Evolutionary conservation across 23 red algal genomes (phyloP).

Genomic region (Gracilaria vermiculophylla): DNA sequence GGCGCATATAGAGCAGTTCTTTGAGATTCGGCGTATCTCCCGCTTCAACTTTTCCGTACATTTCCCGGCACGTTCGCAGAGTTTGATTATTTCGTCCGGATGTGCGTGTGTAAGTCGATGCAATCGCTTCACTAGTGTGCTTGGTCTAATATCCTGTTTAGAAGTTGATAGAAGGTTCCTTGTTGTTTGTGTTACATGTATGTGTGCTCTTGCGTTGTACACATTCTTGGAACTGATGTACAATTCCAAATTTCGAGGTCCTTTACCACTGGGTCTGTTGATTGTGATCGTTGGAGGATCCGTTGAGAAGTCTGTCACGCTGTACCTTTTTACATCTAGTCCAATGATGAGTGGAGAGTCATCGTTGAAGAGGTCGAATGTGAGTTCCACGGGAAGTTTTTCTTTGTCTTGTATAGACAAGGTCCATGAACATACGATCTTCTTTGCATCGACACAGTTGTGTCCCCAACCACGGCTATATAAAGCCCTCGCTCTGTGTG

Average conservation of each 20-base stretch:
- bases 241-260: not conserved
- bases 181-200: not conserved
- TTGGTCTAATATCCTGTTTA: not conserved
- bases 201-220: not conserved
- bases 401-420: constrained; percentile 2
- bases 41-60: not conserved
- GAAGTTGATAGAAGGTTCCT: not conserved
- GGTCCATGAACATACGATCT: not conserved
- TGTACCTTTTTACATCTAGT: not conserved
- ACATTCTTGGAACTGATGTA: not conserved
- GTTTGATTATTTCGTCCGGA: not conserved
- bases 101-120: constrained; percentile 37
- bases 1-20: constrained; percentile 11
- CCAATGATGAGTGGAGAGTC: not conserved
- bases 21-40: not conserved
- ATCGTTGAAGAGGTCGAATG: constrained; percentile 4
- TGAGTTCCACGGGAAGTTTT: not conserved
- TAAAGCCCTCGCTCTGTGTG: not conserved
- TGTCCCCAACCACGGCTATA: constrained; percentile 21
- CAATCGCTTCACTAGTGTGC: constrained; percentile 7
- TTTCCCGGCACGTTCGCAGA: not conserved
- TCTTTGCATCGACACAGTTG: not conserved
- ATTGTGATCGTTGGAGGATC: not conserved
- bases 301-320: not conserved
- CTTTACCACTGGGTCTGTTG: not conserved